These are phyloP conservation scores for Hypoxylon sp. DNA, from an alignment of 2,329 filamentous ascomycete genomes.

Conservation along the genomic window DNA sequence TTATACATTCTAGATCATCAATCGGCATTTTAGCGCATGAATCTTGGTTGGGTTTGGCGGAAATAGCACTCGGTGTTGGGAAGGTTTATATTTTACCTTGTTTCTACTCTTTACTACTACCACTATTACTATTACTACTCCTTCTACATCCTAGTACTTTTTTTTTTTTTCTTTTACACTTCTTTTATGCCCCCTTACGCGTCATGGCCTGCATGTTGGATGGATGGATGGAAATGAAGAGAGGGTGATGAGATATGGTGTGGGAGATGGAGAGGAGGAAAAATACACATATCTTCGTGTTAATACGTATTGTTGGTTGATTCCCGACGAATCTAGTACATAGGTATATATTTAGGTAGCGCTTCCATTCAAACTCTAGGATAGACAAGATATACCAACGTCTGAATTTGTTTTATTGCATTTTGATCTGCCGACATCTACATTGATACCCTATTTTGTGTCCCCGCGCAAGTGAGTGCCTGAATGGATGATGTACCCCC, in stretches of 20 bases:
- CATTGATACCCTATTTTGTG: constrained; percentile 14
- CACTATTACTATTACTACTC: too few relatives aligned
- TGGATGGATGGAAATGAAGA: neutral
- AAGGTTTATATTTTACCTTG: constrained; percentile 11
- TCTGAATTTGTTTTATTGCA: constrained; percentile 4
- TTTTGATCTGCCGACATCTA: neutral
- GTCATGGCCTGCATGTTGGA: constrained; percentile 33
- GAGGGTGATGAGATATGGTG: neutral
- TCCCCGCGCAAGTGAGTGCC: neutral
- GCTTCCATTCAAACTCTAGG: constrained; percentile 14
- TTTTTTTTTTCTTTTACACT: neutral
- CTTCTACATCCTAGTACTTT: neutral
- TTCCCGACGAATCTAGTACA: constrained; percentile 31
- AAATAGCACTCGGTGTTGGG: constrained; percentile 31
- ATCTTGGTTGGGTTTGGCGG: constrained; percentile 15
- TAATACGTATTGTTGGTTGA: constrained; percentile 31
- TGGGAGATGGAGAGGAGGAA: neutral
- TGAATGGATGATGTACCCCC: constrained; percentile 3
- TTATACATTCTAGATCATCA: constrained; percentile 15
- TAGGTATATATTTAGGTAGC: constrained; percentile 29
- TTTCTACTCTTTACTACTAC: constrained; percentile 1
- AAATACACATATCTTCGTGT: constrained; percentile 19
- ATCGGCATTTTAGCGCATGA: constrained; percentile 37
- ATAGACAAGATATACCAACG: constrained; percentile 17
- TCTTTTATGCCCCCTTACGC: constrained; percentile 34